Evolutionary conservation across 352 stramenopile genomes (phyloP), one percentile per base, ranked within the genome.

Genomic region (Pythium brachiatum): DNA sequence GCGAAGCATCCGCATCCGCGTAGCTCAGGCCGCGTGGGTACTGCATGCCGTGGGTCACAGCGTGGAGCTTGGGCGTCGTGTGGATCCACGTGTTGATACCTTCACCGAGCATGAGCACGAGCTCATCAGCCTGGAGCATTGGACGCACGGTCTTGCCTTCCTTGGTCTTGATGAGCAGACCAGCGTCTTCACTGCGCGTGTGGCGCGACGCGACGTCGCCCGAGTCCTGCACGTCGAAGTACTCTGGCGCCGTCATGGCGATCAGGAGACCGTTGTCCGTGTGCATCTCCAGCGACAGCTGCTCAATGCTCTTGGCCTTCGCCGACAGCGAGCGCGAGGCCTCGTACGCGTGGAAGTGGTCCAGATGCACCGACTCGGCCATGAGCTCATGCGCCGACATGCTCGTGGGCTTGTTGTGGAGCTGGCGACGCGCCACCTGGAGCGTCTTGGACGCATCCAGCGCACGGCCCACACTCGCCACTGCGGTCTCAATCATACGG

Each of bases 261-360:
- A 92, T 90, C 70, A 90, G 68, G 16, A 90, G 60, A 0, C 85
- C 85, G 43, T 87, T 87, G 71, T 94, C 85, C 31, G 76, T 89
- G 65, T 94, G 85, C 69, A 90, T 72, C 62, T 86, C 78, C 18
- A 94, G 61, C 50, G 83, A 91, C 53, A 90, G 59, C 26, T 74
- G 52, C 64, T 47, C 73, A 58, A 53, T 57, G 52, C 44, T 69
- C 54, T 64, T 66, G 36, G 54, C 29, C 8, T 26, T 27, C 55
- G n/a, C 62, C 51, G 31, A 25, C 15, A 68, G 52, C 41, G 50
- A 27, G 25, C 55, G 60, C 11, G 63, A 64, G 47, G 72, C 77
- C 58, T 89, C 70, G 60, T 93, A 93, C 13, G 82, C 76, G 54
- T 93, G 84, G 54, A 93, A 91, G 73, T 93, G 84, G 60, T 93